Evolutionary conservation across 768 basidiomycete species (phyloP).

Genomic region (Leccinellum rugosiceps): DNA sequence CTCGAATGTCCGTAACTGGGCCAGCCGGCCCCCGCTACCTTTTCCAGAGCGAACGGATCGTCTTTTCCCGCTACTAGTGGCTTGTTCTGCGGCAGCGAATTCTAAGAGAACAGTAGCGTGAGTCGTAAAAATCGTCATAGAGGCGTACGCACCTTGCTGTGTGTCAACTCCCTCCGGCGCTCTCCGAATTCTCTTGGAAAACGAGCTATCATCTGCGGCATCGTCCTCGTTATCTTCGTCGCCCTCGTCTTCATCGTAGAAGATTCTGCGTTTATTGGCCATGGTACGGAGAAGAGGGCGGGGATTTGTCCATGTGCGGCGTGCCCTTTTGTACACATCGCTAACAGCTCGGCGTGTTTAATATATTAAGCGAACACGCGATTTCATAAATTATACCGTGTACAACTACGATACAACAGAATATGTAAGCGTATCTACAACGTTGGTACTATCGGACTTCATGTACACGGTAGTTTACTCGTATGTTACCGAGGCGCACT

Average conservation of each 20-base stretch:
- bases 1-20: background rate
- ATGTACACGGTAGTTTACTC: background rate
- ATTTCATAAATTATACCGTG: too few relatives aligned
- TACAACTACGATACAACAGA: background rate
- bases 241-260: background rate
- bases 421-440: background rate
- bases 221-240: background rate
- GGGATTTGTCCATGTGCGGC: background rate
- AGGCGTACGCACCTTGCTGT: background rate
- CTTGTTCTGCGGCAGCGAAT: background rate
- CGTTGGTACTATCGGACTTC: background rate
- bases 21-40: slow-evolving; percentile 1
- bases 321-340: background rate
- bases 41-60: background rate
- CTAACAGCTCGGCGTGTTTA: background rate
- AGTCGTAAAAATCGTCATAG: background rate
- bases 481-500: background rate
- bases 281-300: background rate
- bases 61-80: background rate
- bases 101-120: background rate
- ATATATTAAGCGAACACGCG: too few relatives aligned
- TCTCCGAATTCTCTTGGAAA: background rate
- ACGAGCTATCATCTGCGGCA: background rate
- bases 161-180: background rate
- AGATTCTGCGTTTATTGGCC: background rate